Base-by-base conservation (phyloP, 129 eudicot genomes). In the Helianthus tuberosus region DNA sequence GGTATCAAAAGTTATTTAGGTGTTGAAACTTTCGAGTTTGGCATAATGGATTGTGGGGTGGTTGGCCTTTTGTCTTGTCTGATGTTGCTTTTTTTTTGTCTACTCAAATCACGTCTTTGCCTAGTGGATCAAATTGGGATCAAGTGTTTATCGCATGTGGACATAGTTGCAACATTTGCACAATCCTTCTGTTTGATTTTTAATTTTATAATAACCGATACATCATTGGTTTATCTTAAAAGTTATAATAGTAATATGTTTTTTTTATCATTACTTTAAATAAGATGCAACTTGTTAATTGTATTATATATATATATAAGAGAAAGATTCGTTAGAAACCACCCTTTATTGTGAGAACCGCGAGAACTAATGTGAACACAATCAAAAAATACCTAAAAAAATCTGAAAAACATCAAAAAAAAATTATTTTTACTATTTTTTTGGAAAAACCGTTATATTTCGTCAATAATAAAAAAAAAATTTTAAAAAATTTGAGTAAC, bases 61-160 rank as follows among this genome's bases (percentile, higher is more conserved):
- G 79, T 75, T 52, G 36, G 66, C 73, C 66, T 65, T 75, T 76
- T 76, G 75, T 76, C 80, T 67, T 67, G 50, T 66, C 61, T 76
- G 20, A 68, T 67, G 61, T 57, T 67, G 38, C 50, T 76, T 57
- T 43, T 16, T 66, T 17, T 68, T 55, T 46, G 41, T 67, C 68
- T 67, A 57, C 74, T 57, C 69, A 67, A 46, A 68, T 76, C 60
- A 76, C 57, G 75, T 57, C n/a, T 68, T 57, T 67, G 39, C 15
- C 75, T 57, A 32, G 69, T 57, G 66, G 66, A 39, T 63, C 47
- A 63, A 63, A 36, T 36, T 65, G 76, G 66, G 67, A 71, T 25
- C 71, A 63, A 74, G 64, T 74, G 71, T 49, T 63, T 49, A 32
- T 62, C 14, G 43, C 71, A 48, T 49, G 51, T 74, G 63, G 61